phyloP scores from a whole-genome alignment of 78 protist species.

The Dictyostelium brefeldianum region DNA sequence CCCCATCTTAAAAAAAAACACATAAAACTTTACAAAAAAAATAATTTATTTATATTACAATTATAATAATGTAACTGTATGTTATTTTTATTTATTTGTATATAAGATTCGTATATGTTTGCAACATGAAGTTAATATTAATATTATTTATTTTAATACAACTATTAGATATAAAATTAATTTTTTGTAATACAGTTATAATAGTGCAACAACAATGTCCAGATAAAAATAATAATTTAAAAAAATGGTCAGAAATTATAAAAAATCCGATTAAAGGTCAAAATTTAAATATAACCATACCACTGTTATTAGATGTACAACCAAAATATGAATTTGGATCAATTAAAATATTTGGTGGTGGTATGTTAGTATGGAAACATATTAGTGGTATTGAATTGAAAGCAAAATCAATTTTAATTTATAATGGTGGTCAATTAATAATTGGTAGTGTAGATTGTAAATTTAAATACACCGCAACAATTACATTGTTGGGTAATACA shows the following conservation, averaged over 20 bases:
- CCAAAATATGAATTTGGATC: conserved; percentile 12
- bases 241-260: not conserved
- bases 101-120: no score
- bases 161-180: not conserved
- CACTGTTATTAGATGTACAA: conserved; percentile 15
- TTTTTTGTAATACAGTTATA: no score
- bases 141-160: no score
- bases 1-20: no score
- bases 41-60: no score
- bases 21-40: no score
- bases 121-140: not conserved
- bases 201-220: conserved; percentile 23
- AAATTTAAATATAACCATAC: conserved; percentile 16
- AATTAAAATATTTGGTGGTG: not conserved
- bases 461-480: not conserved
- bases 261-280: not conserved
- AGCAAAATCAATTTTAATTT: not conserved
- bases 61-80: no score
- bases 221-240: not conserved
- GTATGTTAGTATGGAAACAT: conserved; percentile 39
- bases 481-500: conserved; percentile 49
- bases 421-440: conserved; percentile 32
- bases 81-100: no score
- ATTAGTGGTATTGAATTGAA: not conserved
- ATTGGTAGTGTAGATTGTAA: conserved; percentile 46